Base-by-base conservation (phyloP, 108 stramenopile genomes). In the Cyclotella baltica region DNA sequence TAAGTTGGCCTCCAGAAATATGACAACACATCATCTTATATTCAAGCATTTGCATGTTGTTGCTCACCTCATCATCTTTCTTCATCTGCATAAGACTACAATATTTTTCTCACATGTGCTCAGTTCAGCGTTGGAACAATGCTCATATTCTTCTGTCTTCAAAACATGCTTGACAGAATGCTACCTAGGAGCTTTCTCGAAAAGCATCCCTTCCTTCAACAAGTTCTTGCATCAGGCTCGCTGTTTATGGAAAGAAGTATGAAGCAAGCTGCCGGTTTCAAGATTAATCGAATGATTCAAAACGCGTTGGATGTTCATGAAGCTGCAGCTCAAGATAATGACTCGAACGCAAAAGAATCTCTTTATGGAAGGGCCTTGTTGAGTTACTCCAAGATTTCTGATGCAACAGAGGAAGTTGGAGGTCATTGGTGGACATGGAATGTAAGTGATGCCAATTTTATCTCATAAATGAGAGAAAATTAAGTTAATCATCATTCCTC, bases 341-440 rank as follows among this genome's bases (percentile, higher is more conserved):
- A 52, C 18, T 3, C 38, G 1, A 16, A 4, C 10, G 62, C 47
- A 19, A 51, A 76, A 25, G 76, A 70, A 22, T 64, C 81, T 22
- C 37, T 70, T n/a, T 86, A 66, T 59, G 80, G 76, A 18, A 76
- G 48, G 53, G 83, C 71, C 0, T 50, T 87, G 20, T 48, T 71
- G 4, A 33, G 55, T 23, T 87, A 76, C 62, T 50, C 76, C 19
- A 66, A 77, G 34, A 47, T 61, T 36, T 43, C 37, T 9, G 77
- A 77, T 28, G 69, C 43, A 10, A 59, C 34, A 37, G 73, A 78
- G 34, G 58, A 74, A 65, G 36, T 58, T 19, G 86, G 80, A 29
- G 86, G 86, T 37, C 72, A 79, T 31, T 25, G 69, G 34, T 87
- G 83, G 83, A 38, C 50, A 15, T 87, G 83, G 86, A 52, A 71